These are phyloP conservation scores for Meyerozyma smithsonii DNA, from an alignment of 1,139 yeast genomes.

Conservation along the genomic window DNA sequence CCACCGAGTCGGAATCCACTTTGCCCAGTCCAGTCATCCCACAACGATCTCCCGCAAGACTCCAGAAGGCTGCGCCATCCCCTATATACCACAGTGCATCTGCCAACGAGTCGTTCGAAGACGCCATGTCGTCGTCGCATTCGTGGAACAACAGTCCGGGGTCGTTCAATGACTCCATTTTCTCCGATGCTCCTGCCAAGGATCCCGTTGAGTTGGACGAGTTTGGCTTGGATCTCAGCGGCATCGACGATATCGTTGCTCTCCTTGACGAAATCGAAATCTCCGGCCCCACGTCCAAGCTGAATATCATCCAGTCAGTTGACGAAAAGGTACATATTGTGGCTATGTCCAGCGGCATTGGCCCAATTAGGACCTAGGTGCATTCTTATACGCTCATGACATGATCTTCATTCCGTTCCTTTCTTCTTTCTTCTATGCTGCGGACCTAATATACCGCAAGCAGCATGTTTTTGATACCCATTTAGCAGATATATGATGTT, in stretches of 20 bases:
- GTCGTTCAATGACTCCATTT: slow-evolving; percentile 17
- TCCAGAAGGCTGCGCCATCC: background rate
- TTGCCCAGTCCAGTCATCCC: slow-evolving; percentile 9
- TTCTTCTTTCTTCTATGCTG: no score
- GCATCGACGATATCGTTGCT: slow-evolving; percentile 15
- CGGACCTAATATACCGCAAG: background rate
- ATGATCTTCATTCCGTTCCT: background rate
- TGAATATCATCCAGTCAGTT: background rate
- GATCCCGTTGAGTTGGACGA: slow-evolving; percentile 5
- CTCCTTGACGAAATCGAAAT: slow-evolving; percentile 17
- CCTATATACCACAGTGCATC: slow-evolving; percentile 8
- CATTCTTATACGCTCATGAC: background rate
- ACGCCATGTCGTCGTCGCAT: slow-evolving; percentile 1
- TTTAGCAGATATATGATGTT: background rate
- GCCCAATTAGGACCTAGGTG: slow-evolving; percentile 1
- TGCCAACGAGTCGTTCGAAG: slow-evolving; percentile 13
- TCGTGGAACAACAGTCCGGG: slow-evolving; percentile 9
- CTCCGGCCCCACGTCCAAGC: background rate
- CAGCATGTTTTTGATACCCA: background rate
- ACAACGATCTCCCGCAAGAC: slow-evolving; percentile 10
- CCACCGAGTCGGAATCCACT: background rate
- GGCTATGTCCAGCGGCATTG: slow-evolving; percentile 1
- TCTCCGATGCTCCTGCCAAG: slow-evolving; percentile 12
- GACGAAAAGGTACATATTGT: background rate
- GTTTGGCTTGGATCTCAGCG: slow-evolving; percentile 13